A percentile compares a stretch with the other conserved stretches of the same genome.
These are phyloP conservation scores for Rhodosporidiobolus odoratus DNA, from an alignment of 768 basidiomycete genomes.

Conservation along the genomic window DNA sequence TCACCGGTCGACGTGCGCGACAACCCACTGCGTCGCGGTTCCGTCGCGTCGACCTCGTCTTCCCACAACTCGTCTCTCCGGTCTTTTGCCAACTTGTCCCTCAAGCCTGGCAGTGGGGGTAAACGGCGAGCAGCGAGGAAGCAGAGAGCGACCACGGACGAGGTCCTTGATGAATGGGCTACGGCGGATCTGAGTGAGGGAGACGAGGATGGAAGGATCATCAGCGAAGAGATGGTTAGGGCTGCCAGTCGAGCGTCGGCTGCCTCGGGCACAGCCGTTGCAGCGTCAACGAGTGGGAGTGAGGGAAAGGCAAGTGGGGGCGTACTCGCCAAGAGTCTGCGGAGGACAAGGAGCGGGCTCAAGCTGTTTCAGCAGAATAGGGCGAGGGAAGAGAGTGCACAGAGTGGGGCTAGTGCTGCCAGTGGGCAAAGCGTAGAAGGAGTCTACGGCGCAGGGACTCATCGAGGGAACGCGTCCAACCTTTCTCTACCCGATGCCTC, in stretches of 20 bases:
- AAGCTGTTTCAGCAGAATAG: slow-evolving; percentile 14
- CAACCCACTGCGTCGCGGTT: background rate
- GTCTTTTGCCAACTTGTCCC: slow-evolving; percentile 2
- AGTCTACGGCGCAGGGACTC: background rate
- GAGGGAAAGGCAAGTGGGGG: background rate
- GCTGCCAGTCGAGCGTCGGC: background rate
- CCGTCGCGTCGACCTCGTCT: slow-evolving; percentile 8
- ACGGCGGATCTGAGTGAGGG: slow-evolving; percentile 10
- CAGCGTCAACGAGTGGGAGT: background rate
- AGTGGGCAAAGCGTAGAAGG: background rate
- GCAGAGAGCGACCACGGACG: background rate
- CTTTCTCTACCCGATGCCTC: too few relatives aligned
- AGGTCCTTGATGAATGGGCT: slow-evolving; percentile 24
- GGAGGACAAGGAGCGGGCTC: slow-evolving; percentile 21
- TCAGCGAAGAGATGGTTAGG: slow-evolving; percentile 13
- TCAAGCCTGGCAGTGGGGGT: background rate
- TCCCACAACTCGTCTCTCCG: background rate
- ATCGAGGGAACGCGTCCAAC: background rate
- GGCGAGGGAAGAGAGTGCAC: background rate
- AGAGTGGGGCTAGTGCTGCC: background rate
- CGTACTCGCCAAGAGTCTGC: slow-evolving; percentile 17
- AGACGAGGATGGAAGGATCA: slow-evolving; percentile 4
- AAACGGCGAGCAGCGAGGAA: background rate
- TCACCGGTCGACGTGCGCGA: background rate
- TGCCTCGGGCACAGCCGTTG: background rate